Evolutionary conservation across 1,139 yeast genomes (phyloP), one percentile per base, ranked within the genome.

Genomic region (Arxiozyma slooffiae): DNA sequence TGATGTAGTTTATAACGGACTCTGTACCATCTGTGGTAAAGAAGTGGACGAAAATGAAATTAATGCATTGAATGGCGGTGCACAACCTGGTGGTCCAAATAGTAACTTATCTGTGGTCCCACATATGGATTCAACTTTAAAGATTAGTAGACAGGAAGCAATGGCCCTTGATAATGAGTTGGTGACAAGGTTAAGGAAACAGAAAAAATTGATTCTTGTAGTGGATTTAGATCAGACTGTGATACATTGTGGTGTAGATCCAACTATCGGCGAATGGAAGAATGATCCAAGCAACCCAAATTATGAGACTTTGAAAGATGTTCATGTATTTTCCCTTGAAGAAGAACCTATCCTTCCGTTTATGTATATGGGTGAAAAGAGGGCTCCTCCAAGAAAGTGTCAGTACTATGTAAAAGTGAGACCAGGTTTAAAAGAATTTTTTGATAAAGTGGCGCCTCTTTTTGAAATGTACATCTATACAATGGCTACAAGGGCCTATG

Each of bases 401-500:
- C 83, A 92, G 85, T 94, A 92, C 67, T 94, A 87, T 61, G 96
- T 94, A 38, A 92, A 94, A 66, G 71, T 88, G 44, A 77, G 99
- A 56, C 97, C 98, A 0, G 97, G 97, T 0, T 72, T 92, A 45
- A 70, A 76, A 49, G 81, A 80, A 49, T 92, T 92, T 65, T 75
- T 92, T 50, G 77, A 76, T 50, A 73, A 73, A 48, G 77, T 88
- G 56, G 73, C 83, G 6, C 69, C 81, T 46, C 69, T 78, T 49
- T 92, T 85, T 65, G 98, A 92, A 69, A 73, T 92, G 76, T 98
- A 92, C 67, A 88, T 92, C 43, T 92, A 92, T 67, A 92, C 99
- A 8, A 92, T 92, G 99, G 98, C 98, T n/a, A 94, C 98, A 3
- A 74, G 96, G 56, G 83, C 92, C 42, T 92, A 92, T 69, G 99